These are phyloP conservation scores for Solanum lignicaule DNA, from an alignment of 257 asterid species.

Conservation along the genomic window DNA sequence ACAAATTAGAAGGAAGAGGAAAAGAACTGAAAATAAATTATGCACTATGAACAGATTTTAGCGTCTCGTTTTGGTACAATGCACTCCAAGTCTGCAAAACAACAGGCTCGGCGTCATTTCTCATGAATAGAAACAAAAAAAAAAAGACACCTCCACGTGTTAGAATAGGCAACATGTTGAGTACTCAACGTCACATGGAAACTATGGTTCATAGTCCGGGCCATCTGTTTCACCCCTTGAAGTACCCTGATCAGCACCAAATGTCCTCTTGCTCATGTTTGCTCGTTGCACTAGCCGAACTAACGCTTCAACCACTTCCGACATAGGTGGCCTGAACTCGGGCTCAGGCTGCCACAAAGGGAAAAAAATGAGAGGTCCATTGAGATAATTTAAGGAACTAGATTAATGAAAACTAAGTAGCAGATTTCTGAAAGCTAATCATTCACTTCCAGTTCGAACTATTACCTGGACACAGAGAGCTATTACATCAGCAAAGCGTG, in stretches of 20 bases:
- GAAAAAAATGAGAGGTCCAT: background rate
- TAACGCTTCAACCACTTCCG: conserved; percentile 92
- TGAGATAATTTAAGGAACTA: background rate
- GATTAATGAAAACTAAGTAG: background rate
- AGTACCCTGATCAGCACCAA: conserved; percentile 57
- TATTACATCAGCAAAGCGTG: conserved; percentile 93
- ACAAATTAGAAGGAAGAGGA: background rate
- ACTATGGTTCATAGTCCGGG: conserved; percentile 22
- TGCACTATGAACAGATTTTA: conserved; percentile 2
- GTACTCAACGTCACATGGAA: background rate
- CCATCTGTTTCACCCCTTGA: conserved; percentile 34
- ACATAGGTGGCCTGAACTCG: conserved; percentile 96
- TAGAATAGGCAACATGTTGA: background rate
- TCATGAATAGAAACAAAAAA: background rate
- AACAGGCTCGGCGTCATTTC: background rate
- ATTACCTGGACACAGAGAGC: conserved; percentile 95
- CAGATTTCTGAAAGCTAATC: background rate
- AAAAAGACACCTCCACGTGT: background rate
- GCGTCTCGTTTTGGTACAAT: background rate
- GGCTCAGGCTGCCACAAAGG: conserved; percentile 69
- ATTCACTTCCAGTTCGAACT: background rate
- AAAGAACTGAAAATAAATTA: background rate
- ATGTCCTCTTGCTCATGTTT: conserved; percentile 93
- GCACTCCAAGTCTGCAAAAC: background rate
- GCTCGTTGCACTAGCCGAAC: conserved; percentile 93